Evolutionary conservation across 2,329 filamentous ascomycete species (phyloP), one percentile per base, ranked within the genome.

Genomic region (Stachybotrys chlorohalonatus): DNA sequence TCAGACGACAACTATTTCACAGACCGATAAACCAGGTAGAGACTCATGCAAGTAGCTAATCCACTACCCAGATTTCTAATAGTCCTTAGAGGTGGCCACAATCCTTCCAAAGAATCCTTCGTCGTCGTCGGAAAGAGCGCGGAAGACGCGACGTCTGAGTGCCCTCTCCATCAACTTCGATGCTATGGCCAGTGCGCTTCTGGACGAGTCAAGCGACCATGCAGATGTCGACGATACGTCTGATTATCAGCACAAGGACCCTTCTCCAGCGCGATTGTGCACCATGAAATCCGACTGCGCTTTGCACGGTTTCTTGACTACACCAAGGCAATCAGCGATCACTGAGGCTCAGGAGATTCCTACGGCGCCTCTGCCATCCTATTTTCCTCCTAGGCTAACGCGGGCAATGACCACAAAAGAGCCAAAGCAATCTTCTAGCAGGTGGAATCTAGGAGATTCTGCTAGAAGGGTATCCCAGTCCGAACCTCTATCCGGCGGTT

Each of bases 171-270:
- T 50, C 31, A 58, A 52, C 49, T 58, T 66, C 17, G 63, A 66
- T 7, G 60, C 63, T 51, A 63, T 68, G 53, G 67, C 66, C n/a
- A 69, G 66, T 32, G 62, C 62, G 32, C 52, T 68, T 2, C 52
- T 68, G 5, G 66, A 66, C 8, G 61, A 66, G 52, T 63, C 62
- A 31, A 59, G 53, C 11, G 52, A 52, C 24, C 56, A 59, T 15
- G 48, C 24, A 42, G 13, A 42, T 42, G 36, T 3, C 9, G 9
- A 51, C 11, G 54, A 47, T 3, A 39, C 49, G 24, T 51, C 55
- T 30, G 32, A 48, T 42, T 54, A 55, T 16, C 53, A 52, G 32
- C 53, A 54, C 13, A 58, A 61, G 8, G 36, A 9, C 36, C 13
- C 36, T 9, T 42, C 36, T 42, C 36, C 36, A 13, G 36, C 36